A percentile compares a stretch with the other conserved stretches of the same genome.
Evolutionary conservation across 345 rosid genomes (phyloP).

Genomic region (Turritis glabra): DNA sequence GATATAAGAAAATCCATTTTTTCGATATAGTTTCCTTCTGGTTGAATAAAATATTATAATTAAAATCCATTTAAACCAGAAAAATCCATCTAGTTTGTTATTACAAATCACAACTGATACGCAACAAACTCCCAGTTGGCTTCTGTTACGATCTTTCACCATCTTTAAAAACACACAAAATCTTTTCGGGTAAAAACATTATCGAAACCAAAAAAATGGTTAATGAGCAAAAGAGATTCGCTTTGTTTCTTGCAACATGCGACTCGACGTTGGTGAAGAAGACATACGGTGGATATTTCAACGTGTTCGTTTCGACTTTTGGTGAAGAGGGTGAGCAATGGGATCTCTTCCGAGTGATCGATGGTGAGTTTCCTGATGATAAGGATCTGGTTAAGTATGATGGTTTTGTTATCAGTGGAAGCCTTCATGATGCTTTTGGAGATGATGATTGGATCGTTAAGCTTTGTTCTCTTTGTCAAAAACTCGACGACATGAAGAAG

Average conservation of each 20-base stretch:
- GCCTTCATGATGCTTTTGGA: conserved; percentile 80
- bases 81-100: conserved; percentile 3
- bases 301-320: conserved; percentile 66
- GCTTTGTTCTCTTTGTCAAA: conserved; percentile 63
- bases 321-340: conserved; percentile 76
- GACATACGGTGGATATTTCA: conserved; percentile 77
- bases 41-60: background rate
- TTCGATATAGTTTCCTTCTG: too few species aligned
- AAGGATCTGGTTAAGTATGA: conserved; percentile 61
- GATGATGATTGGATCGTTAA: conserved; percentile 71
- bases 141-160: background rate
- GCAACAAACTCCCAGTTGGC: conserved; percentile 20
- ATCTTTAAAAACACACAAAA: background rate
- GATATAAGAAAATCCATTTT: background rate
- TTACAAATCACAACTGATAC: conserved; percentile 1
- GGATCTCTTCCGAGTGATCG: conserved; percentile 75
- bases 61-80: background rate
- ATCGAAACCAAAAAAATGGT: conserved; percentile 17
- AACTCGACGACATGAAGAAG: conserved; percentile 74
- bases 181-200: background rate
- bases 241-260: conserved; percentile 61
- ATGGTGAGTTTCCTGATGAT: conserved; percentile 78
- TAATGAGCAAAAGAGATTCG: conserved; percentile 49
- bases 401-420: conserved; percentile 81
- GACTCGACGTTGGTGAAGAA: conserved; percentile 74